Evolutionary conservation across 768 basidiomycete species (phyloP).

Genomic region (Leccinum aurantiacum): DNA sequence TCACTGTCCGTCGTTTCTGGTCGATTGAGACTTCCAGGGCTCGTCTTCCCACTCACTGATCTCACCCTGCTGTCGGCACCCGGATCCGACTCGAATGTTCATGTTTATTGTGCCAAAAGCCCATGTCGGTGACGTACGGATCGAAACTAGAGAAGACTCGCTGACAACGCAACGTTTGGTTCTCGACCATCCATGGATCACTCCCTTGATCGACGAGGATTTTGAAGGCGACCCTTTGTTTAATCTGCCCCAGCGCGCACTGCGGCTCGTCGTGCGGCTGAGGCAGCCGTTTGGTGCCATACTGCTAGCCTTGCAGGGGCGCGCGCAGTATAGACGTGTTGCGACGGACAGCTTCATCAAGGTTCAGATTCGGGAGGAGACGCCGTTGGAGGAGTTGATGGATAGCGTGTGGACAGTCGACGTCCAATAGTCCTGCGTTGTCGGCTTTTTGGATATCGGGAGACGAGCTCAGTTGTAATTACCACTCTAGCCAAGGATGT

Average conservation of each 20-base stretch:
- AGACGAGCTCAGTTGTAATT: too few species aligned
- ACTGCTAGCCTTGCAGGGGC: background rate
- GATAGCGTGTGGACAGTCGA: background rate
- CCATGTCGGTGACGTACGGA: background rate
- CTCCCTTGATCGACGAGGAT: background rate
- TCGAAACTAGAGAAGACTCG: background rate
- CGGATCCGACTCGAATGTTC: background rate
- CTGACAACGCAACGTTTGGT: background rate
- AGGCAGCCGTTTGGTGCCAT: background rate
- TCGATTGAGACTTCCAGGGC: background rate
- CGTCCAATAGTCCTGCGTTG: too few species aligned
- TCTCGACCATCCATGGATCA: background rate
- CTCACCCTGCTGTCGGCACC: background rate
- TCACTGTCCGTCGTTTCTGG: background rate
- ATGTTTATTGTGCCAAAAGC: background rate
- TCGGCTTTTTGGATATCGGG: too few species aligned
- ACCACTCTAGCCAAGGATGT: too few species aligned
- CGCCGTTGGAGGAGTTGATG: background rate
- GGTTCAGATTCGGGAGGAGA: background rate
- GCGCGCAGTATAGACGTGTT: background rate
- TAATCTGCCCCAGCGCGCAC: background rate
- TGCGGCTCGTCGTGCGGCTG: background rate
- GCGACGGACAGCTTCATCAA: background rate
- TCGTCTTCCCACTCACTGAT: background rate
- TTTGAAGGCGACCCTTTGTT: background rate